Evolutionary conservation across 2,329 filamentous ascomycete species (phyloP), one percentile per base, ranked within the genome.

Genomic region (Aphanocladium album): DNA sequence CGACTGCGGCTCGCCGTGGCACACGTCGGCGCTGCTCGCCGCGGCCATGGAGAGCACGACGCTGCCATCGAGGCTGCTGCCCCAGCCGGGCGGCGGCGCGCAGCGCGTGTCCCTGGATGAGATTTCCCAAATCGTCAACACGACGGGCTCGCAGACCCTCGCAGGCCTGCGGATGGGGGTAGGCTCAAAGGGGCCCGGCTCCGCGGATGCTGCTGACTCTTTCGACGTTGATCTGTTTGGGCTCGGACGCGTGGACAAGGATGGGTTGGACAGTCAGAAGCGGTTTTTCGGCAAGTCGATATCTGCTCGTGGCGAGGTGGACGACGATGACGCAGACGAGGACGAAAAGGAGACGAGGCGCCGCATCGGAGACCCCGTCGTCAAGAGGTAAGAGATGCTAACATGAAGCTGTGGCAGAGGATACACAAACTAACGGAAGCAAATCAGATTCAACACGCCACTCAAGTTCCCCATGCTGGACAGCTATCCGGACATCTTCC

Each of bases 401-500:
- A 11, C 3, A 19, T 8, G 16, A 37, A 27, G 6, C 14, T n/a
- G 9, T 12, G 5, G n/a, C 5, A 41, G 21, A 52, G 6, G 30
- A 30, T 30, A 17, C 8, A 23, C 23, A 17, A 33, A 14, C 62
- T 62, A 21, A 63, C 46, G 21, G 4, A 35, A 21, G 37, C 25
- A 6, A 43, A 49, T 12, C 25, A 74, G 72, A 33, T 86, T 83
- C 67, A 75, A 79, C 60, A 76, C 80, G 9, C 50, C 74, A 2
- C 79, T 93, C 8, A 77, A 82, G 1, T 95, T 92, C 69, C 92
- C 93, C 1, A 70, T 93, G 30, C 81, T 96, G 37, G 87, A 95
- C 70, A 96, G 91, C 71, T 97, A 90, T 70, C 95, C 95, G 1
- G 77, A 78, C 33, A 88, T 97, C 58, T 91, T 93, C 72, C 71